phyloP scores from a whole-genome alignment of 225 moss, liverwort and hornwort genomes.

The Anthoceros angustus region DNA sequence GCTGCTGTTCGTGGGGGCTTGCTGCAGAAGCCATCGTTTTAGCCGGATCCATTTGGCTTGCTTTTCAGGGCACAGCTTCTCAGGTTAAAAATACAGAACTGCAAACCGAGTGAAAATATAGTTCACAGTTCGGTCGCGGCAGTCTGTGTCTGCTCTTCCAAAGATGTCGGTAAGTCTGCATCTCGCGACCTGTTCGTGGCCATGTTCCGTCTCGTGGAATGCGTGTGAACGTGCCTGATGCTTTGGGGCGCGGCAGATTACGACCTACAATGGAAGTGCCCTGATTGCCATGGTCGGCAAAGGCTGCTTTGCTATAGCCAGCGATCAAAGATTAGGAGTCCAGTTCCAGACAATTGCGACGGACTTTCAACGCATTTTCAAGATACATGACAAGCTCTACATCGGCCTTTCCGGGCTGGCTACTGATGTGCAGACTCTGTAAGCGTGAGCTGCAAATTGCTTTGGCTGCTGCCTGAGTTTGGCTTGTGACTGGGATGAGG shows the following conservation, averaged over 20 bases:
- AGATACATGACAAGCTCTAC: constrained; percentile 71
- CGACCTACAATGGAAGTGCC: constrained; percentile 95
- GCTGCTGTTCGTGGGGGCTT: not conserved
- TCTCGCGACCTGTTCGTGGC: too few relatives aligned
- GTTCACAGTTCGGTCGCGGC: too few relatives aligned
- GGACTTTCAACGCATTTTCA: constrained; percentile 84
- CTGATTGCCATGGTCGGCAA: constrained; percentile 87
- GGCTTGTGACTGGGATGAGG: not conserved
- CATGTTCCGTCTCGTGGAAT: too few relatives aligned
- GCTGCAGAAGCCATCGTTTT: too few relatives aligned
- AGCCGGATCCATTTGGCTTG: too few relatives aligned
- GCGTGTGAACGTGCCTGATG: too few relatives aligned
- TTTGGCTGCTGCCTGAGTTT: not conserved
- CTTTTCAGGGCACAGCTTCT: too few relatives aligned
- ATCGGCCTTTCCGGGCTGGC: constrained; percentile 86
- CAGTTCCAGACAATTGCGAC: constrained; percentile 90
- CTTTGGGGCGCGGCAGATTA: constrained; percentile 31
- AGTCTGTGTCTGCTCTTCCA: too few relatives aligned
- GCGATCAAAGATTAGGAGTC: constrained; percentile 80
- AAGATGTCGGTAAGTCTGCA: too few relatives aligned
- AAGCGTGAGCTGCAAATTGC: constrained; percentile 17
- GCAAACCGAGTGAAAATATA: too few relatives aligned
- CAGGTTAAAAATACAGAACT: too few relatives aligned
- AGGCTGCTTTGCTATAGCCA: constrained; percentile 85
- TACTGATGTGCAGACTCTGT: constrained; percentile 96